phyloP scores from a whole-genome alignment of 2,329 filamentous ascomycete species.

The Cercospora sp. region DNA sequence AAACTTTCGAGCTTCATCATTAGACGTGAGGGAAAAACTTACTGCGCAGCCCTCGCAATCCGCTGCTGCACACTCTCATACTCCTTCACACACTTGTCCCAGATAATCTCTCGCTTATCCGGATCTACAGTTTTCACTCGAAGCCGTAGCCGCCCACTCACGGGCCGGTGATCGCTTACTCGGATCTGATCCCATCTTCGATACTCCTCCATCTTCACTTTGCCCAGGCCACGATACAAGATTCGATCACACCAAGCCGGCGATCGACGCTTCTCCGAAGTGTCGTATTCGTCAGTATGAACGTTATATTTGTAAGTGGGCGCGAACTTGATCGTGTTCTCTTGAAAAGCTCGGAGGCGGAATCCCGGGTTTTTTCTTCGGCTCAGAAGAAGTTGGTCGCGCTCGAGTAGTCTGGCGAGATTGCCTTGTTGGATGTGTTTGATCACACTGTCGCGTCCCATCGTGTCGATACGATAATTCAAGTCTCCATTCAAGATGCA shows the following conservation, averaged over 20 bases:
- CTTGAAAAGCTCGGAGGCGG: constrained; percentile 83
- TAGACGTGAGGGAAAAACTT: constrained; percentile 44
- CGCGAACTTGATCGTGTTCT: constrained; percentile 84
- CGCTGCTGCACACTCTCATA: constrained; percentile 71
- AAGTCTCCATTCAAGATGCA: constrained; percentile 94
- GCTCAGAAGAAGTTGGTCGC: constrained; percentile 88
- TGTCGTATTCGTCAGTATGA: constrained; percentile 89
- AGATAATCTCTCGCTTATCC: constrained; percentile 55
- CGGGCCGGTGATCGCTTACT: constrained; percentile 89
- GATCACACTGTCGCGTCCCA: constrained; percentile 90
- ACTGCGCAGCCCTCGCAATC: constrained; percentile 75
- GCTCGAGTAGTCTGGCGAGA: constrained; percentile 79
- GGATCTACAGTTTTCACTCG: constrained; percentile 79
- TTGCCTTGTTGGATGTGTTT: constrained; percentile 80
- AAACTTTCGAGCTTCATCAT: neutral
- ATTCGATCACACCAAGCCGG: constrained; percentile 97
- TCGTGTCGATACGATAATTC: constrained; percentile 97
- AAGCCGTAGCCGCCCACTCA: constrained; percentile 80
- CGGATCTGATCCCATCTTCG: constrained; percentile 76
- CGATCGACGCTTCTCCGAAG: constrained; percentile 81
- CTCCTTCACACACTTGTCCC: constrained; percentile 48
- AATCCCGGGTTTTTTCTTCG: constrained; percentile 87
- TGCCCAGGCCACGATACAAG: constrained; percentile 77
- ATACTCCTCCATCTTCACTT: constrained; percentile 86
- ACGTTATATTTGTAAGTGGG: constrained; percentile 99